phyloP scores from a whole-genome alignment of 2,329 filamentous ascomycete species.

The Colletotrichum tofieldiae region DNA sequence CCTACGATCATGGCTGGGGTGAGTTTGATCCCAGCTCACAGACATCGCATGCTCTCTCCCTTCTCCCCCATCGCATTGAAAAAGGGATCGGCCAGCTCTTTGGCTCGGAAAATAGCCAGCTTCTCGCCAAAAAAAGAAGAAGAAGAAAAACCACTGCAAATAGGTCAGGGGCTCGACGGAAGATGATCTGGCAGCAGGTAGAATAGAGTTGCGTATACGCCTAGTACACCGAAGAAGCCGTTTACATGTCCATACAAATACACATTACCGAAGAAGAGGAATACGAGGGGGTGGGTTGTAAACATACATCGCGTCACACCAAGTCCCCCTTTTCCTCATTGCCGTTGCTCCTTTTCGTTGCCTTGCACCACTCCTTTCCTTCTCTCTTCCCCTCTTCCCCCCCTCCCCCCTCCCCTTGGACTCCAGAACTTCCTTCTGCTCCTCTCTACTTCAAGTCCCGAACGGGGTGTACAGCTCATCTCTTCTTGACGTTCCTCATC shows the following conservation, averaged over 20 bases:
- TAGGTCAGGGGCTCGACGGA: neutral
- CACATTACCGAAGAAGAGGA: constrained; percentile 32
- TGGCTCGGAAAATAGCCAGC: too few relatives aligned
- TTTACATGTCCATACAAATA: constrained; percentile 41
- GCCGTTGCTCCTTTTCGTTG: neutral
- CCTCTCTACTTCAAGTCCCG: neutral
- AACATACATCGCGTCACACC: neutral
- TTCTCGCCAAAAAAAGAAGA: too few relatives aligned
- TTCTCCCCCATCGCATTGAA: too few relatives aligned
- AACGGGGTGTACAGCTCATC: constrained; percentile 51
- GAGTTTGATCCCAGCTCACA: too few relatives aligned
- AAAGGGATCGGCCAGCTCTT: too few relatives aligned
- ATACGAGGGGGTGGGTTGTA: neutral
- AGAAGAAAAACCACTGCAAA: neutral
- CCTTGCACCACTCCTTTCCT: neutral
- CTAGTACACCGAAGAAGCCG: constrained; percentile 35
- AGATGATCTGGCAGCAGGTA: neutral
- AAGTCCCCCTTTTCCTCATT: neutral
- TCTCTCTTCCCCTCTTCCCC: neutral
- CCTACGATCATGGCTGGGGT: neutral
- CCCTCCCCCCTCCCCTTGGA: too few relatives aligned
- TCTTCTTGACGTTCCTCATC: constrained; percentile 80
- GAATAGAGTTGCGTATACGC: constrained; percentile 36
- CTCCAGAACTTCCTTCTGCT: neutral
- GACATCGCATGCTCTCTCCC: too few relatives aligned